Conservation (phyloP, 2,329 filamentous ascomycete genomes). For the Colletotrichum trifolii region DNA sequence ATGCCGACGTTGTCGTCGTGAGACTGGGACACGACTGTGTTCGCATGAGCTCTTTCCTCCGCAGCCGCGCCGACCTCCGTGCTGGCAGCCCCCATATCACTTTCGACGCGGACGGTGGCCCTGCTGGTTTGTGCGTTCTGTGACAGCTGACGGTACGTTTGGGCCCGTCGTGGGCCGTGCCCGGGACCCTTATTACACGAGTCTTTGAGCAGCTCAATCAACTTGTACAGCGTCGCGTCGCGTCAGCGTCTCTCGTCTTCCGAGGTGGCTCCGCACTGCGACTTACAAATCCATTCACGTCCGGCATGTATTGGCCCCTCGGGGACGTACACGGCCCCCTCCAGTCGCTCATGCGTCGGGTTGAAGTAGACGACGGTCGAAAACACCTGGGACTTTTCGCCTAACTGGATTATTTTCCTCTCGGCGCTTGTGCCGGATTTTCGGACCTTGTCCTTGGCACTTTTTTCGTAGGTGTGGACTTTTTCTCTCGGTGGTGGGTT, state of each 20-base stretch:
- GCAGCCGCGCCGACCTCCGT: neutral
- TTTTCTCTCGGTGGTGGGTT: neutral
- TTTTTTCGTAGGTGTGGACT: neutral
- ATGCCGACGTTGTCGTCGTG: neutral
- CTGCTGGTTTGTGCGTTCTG: neutral
- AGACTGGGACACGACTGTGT: neutral
- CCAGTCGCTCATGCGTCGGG: neutral
- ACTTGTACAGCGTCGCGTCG: neutral
- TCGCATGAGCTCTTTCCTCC: neutral
- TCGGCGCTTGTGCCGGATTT: neutral
- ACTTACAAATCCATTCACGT: slow-evolving; percentile 1
- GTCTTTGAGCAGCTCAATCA: neutral
- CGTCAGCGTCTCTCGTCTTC: neutral
- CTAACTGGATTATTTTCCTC: neutral
- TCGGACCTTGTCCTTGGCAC: neutral
- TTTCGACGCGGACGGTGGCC: too few relatives aligned
- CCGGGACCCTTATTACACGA: neutral
- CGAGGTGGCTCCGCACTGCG: neutral
- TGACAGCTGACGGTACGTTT: neutral
- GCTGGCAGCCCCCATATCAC: neutral
- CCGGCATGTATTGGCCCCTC: neutral
- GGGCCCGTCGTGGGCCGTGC: neutral
- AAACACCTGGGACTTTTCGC: neutral
- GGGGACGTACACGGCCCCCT: neutral
- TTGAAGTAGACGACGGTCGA: neutral